phyloP scores from a whole-genome alignment of 805 yeast species.

The Ogataea kodamae region DNA sequence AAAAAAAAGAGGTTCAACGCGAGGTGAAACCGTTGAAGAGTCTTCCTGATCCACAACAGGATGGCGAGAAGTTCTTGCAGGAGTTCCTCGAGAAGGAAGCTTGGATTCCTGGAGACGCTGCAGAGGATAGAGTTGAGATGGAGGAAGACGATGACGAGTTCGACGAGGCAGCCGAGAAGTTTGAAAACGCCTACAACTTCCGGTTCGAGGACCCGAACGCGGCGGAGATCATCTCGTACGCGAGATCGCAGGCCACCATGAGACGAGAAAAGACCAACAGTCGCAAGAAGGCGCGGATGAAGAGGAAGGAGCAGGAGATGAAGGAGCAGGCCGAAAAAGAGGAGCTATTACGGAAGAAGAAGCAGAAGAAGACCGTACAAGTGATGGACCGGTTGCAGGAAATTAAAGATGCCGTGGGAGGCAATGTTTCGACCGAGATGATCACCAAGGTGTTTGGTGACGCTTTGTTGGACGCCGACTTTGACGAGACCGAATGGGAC shows the following conservation, averaged over 20 bases:
- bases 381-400: conserved; percentile 67
- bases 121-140: conserved; percentile 38
- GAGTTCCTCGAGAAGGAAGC: conserved; percentile 76
- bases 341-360: conserved; percentile 63
- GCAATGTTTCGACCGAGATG: conserved; percentile 53
- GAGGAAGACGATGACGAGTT: conserved; percentile 79
- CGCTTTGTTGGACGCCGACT: conserved; percentile 78
- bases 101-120: conserved; percentile 80
- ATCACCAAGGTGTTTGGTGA: conserved; percentile 68
- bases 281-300: conserved; percentile 80
- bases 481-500: conserved; percentile 91
- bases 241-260: conserved; percentile 89
- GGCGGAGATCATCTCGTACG: conserved; percentile 89
- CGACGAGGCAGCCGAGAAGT: conserved; percentile 86
- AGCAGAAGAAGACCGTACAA: conserved; percentile 70
- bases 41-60: conserved; percentile 64
- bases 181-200: conserved; percentile 91
- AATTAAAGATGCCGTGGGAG: conserved; percentile 67
- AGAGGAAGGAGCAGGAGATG: conserved; percentile 51
- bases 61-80: conserved; percentile 67
- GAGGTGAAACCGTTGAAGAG: conserved; percentile 12
- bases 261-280: conserved; percentile 73
- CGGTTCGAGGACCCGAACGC: conserved; percentile 90
- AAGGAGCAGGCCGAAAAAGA: conserved; percentile 54
- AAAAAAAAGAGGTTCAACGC: conserved; percentile 45